phyloP scores from a whole-genome alignment of 169 alveolate species.

The Plasmodium vinckei region DNA sequence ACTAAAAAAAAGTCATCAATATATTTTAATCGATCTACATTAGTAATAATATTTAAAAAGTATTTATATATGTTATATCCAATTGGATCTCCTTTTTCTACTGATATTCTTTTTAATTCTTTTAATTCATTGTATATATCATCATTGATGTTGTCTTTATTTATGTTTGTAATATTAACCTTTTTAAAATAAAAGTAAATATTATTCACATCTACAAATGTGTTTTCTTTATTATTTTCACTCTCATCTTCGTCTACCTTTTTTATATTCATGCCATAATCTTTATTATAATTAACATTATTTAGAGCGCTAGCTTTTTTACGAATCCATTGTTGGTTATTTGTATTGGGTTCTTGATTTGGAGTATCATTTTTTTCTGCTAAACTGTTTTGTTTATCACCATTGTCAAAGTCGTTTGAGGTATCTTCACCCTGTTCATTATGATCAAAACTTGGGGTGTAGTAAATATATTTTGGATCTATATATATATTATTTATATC shows the following conservation, averaged over 20 bases:
- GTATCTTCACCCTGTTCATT: background rate
- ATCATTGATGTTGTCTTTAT: conserved; percentile 68
- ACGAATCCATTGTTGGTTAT: background rate
- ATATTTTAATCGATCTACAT: conserved; percentile 68
- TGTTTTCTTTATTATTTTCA: background rate
- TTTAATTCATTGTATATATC: conserved; percentile 71
- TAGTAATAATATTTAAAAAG: conserved; percentile 64
- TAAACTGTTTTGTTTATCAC: background rate
- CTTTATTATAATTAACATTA: background rate
- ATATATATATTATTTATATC: conserved; percentile 64
- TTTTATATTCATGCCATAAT: background rate
- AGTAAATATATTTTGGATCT: conserved; percentile 53
- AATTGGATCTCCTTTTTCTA: conserved; percentile 51
- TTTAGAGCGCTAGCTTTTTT: background rate
- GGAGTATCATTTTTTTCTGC: too few species aligned
- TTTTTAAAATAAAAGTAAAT: conserved; percentile 74
- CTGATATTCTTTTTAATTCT: conserved; percentile 33
- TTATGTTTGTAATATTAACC: conserved; percentile 66
- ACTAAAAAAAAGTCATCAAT: conserved; percentile 70
- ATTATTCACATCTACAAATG: conserved; percentile 61
- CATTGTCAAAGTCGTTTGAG: background rate
- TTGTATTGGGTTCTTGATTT: background rate
- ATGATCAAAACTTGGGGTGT: conserved; percentile 1
- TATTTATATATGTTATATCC: conserved; percentile 69
- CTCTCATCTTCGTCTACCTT: background rate